Percentiles rank a stretch among this genome's conserved stretches.
Conservation (phyloP, 2,329 filamentous ascomycete species). For the Cordyceps javanica region DNA sequence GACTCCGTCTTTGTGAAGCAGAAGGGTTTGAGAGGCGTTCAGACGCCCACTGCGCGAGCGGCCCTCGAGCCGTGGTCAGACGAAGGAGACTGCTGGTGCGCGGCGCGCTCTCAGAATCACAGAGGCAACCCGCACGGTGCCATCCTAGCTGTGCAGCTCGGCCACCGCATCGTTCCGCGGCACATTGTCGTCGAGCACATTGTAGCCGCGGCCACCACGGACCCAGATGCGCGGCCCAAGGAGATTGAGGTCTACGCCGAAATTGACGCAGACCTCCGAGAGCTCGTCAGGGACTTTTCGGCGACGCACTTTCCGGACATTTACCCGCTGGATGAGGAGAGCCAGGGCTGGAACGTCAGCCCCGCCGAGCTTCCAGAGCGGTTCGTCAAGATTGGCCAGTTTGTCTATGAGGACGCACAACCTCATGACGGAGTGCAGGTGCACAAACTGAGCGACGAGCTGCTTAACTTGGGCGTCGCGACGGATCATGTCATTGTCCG, state of each 20-base stretch:
- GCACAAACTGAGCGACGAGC: conserved; percentile 45
- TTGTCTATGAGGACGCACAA: conserved; percentile 43
- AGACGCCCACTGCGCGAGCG: conserved; percentile 30
- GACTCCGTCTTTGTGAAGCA: conserved; percentile 12
- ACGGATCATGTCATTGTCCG: conserved; percentile 50
- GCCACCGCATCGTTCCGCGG: conserved; percentile 55
- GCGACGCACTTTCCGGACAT: conserved; percentile 32
- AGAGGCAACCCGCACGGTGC: conserved; percentile 46
- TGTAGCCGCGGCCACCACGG: conserved; percentile 51
- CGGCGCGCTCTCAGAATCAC: conserved; percentile 37
- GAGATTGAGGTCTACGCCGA: conserved; percentile 65
- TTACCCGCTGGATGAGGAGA: conserved; percentile 12
- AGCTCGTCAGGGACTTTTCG: conserved; percentile 38
- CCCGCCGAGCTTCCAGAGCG: conserved; percentile 25
- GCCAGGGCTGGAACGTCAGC: conserved; percentile 24
- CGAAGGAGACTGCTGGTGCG: conserved; percentile 84
- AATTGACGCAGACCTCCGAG: conserved; percentile 39
- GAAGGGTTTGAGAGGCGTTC: conserved; percentile 19
- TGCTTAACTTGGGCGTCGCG: conserved; percentile 39
- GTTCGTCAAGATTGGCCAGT: conserved; percentile 53
- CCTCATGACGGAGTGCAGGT: conserved; percentile 43
- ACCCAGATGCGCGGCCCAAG: conserved; percentile 56
- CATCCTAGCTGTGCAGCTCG: conserved; percentile 58
- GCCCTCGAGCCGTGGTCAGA: conserved; percentile 69
- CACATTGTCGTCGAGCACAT: conserved; percentile 71